These are phyloP conservation scores for Nigrospora osmanthi DNA, from an alignment of 2,329 filamentous ascomycete species.

Conservation along the genomic window DNA sequence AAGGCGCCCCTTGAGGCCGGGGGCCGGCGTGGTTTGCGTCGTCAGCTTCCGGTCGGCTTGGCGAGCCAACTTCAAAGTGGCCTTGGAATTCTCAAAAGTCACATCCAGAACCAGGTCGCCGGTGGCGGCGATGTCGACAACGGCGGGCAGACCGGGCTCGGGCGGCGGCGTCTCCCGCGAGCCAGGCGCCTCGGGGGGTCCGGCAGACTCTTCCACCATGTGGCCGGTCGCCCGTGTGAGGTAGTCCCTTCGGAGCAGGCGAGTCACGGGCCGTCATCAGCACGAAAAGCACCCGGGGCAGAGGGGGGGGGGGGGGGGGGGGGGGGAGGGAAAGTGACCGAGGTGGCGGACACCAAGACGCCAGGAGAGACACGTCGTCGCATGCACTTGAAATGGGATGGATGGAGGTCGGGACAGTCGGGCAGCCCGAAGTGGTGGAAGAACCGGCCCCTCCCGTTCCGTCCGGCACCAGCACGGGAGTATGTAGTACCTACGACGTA, in stretches of 20 bases:
- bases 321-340: no score
- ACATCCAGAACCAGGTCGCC: conserved; percentile 63
- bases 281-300: neutral
- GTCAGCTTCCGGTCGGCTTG: conserved; percentile 25
- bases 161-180: conserved; percentile 2
- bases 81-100: conserved; percentile 51
- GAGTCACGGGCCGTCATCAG: conserved; percentile 19
- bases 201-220: conserved; percentile 21
- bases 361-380: no score
- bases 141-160: conserved; percentile 16
- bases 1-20: conserved; percentile 26
- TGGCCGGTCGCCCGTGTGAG: conserved; percentile 25
- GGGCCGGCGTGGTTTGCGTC: conserved; percentile 14
- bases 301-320: no score
- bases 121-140: conserved; percentile 43
- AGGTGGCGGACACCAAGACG: no score
- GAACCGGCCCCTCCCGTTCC: no score
- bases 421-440: no score
- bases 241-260: conserved; percentile 21
- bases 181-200: conserved; percentile 10
- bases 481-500: no score
- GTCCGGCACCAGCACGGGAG: no score
- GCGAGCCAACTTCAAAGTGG: conserved; percentile 37
- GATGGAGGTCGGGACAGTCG: no score
- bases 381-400: no score